These are phyloP conservation scores for Acer negundo DNA, from an alignment of 345 rosid species.

Conservation along the genomic window DNA sequence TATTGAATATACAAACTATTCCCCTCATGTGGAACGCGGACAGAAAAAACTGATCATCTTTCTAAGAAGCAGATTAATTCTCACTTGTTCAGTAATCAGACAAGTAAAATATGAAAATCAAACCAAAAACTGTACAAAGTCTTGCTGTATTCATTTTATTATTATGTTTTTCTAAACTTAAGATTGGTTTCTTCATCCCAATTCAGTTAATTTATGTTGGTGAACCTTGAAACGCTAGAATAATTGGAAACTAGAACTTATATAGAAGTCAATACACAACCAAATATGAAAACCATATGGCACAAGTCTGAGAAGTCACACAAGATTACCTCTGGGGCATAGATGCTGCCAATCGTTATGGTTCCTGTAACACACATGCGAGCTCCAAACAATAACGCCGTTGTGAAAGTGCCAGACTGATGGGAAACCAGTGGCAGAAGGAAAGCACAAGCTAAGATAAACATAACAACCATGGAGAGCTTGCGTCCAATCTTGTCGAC, in stretches of 20 bases:
- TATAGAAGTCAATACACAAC: neutral
- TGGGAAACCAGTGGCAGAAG: slow-evolving; percentile 50
- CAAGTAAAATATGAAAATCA: too few relatives aligned
- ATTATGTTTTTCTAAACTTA: neutral
- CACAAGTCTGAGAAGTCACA: neutral
- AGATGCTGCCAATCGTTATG: slow-evolving; percentile 48
- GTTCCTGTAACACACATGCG: slow-evolving; percentile 58
- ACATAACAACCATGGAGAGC: slow-evolving; percentile 48
- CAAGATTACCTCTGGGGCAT: slow-evolving; percentile 60
- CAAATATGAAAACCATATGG: neutral
- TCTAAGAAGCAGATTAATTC: too few relatives aligned
- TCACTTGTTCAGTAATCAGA: too few relatives aligned
- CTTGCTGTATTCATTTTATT: neutral
- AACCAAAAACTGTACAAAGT: neutral
- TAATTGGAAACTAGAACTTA: neutral
- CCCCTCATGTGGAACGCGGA: too few relatives aligned
- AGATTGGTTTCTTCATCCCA: neutral
- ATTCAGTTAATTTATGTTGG: neutral
- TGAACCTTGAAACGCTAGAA: neutral
- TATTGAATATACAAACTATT: too few relatives aligned
- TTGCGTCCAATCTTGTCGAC: slow-evolving; percentile 66
- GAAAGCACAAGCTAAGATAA: slow-evolving; percentile 42
- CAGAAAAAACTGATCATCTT: too few relatives aligned
- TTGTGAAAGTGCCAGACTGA: slow-evolving; percentile 47
- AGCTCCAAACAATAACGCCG: slow-evolving; percentile 52